Conservation (phyloP, 768 basidiomycete species). For the Boletus sp. region DNA sequence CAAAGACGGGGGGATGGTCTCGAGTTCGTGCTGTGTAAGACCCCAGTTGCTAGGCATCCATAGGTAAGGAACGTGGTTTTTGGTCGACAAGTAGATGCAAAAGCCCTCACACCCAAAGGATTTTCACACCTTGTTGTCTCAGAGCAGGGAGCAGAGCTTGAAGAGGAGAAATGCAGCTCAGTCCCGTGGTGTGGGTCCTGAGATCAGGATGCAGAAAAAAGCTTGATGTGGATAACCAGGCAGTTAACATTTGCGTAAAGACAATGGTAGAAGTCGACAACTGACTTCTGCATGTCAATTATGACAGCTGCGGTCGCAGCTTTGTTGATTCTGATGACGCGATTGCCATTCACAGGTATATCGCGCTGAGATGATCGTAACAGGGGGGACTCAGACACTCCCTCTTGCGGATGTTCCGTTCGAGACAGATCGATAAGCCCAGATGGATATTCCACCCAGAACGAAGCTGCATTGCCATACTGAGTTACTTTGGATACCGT, state of each 20-base stretch:
- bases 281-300: conserved; percentile 75
- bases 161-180: conserved; percentile 57
- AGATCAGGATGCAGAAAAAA: conserved; percentile 67
- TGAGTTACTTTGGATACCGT: conserved; percentile 44
- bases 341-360: conserved; percentile 51
- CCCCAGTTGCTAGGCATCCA: conserved; percentile 59
- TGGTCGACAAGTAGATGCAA: not conserved
- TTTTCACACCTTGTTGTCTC: conserved; percentile 50
- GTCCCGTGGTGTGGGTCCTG: conserved; percentile 50
- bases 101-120: conserved; percentile 60
- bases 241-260: conserved; percentile 4
- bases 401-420: conserved; percentile 37
- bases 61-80: not conserved
- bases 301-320: conserved; percentile 56
- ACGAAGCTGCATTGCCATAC: conserved; percentile 53
- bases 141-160: conserved; percentile 47
- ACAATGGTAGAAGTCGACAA: not conserved
- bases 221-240: conserved; percentile 30
- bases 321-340: conserved; percentile 50
- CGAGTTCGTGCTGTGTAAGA: conserved; percentile 60
- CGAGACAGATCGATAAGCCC: conserved; percentile 64
- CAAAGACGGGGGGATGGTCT: conserved; percentile 59
- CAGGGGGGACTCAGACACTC: conserved; percentile 30
- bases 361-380: conserved; percentile 45
- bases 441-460: conserved; percentile 70